phyloP scores from a whole-genome alignment of 2,329 filamentous ascomycete genomes.

The Fusarium brachygibbosum region DNA sequence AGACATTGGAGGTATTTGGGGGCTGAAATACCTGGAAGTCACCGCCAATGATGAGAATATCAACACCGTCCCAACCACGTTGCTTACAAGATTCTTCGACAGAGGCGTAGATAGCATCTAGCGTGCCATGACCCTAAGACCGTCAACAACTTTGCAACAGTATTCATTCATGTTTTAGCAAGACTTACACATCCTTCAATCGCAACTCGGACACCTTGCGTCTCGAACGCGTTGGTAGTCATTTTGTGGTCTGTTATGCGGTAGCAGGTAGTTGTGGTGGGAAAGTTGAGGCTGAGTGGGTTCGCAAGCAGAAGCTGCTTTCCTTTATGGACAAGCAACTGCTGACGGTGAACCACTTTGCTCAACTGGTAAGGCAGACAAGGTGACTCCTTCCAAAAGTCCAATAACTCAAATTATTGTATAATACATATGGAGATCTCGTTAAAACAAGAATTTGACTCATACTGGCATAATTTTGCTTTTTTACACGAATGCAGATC shows the following conservation, averaged over 20 bases:
- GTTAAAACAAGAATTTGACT: not conserved
- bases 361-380: not conserved
- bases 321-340: constrained; percentile 13
- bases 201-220: constrained; percentile 77
- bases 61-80: constrained; percentile 84
- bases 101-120: constrained; percentile 91
- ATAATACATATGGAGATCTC: not conserved
- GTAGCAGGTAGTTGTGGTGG: constrained; percentile 28
- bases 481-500: not conserved
- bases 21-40: constrained; percentile 82
- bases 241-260: constrained; percentile 42
- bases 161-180: no score
- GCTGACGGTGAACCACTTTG: constrained; percentile 3
- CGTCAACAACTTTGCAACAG: constrained; percentile 36
- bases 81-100: constrained; percentile 76
- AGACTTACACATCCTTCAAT: constrained; percentile 85
- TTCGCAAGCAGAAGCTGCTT: constrained; percentile 26
- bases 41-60: constrained; percentile 93
- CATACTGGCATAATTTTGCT: not conserved
- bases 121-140: constrained; percentile 84
- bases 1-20: not conserved
- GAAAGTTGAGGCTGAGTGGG: constrained; percentile 31
- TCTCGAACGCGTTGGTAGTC: constrained; percentile 52
- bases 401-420: constrained; percentile 1
- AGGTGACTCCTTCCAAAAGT: constrained; percentile 5